These are phyloP conservation scores for Colletotrichum sp. DNA, from an alignment of 2,329 filamentous ascomycete species.

Conservation along the genomic window DNA sequence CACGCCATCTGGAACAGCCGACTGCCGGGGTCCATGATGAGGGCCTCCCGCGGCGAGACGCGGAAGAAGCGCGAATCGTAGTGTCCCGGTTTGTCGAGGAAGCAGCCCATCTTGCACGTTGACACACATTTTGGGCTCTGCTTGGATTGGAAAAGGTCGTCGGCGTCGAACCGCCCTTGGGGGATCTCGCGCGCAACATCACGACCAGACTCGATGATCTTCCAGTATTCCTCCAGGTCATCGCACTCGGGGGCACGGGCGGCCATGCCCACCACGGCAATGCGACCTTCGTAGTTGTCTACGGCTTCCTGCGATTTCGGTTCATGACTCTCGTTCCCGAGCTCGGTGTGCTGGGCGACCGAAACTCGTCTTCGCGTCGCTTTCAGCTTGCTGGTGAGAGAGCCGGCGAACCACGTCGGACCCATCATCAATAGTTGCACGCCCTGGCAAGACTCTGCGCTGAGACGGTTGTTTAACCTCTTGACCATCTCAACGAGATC, in stretches of 20 bases:
- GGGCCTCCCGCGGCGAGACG: conserved; percentile 29
- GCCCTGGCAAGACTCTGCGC: background rate
- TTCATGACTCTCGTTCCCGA: background rate
- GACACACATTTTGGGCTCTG: background rate
- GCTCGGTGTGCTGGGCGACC: background rate
- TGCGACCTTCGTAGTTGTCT: background rate
- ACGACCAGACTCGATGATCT: background rate
- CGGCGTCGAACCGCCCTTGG: background rate
- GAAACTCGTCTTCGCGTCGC: background rate
- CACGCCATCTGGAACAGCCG: conserved; percentile 35
- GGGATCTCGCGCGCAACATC: background rate
- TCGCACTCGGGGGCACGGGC: background rate
- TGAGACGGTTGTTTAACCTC: background rate
- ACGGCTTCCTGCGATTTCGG: background rate
- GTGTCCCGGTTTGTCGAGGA: conserved; percentile 24
- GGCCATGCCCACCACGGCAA: background rate
- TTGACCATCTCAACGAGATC: background rate
- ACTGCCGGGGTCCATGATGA: conserved; percentile 35
- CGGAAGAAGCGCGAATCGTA: conserved; percentile 48
- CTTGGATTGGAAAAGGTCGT: background rate
- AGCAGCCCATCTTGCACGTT: background rate
- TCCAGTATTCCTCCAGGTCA: background rate
- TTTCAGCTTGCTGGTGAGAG: background rate
- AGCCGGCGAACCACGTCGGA: background rate
- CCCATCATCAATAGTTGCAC: background rate